Evolutionary conservation across 1,284 basidiomycete species (phyloP).

Genomic region (Athelia sp.): DNA sequence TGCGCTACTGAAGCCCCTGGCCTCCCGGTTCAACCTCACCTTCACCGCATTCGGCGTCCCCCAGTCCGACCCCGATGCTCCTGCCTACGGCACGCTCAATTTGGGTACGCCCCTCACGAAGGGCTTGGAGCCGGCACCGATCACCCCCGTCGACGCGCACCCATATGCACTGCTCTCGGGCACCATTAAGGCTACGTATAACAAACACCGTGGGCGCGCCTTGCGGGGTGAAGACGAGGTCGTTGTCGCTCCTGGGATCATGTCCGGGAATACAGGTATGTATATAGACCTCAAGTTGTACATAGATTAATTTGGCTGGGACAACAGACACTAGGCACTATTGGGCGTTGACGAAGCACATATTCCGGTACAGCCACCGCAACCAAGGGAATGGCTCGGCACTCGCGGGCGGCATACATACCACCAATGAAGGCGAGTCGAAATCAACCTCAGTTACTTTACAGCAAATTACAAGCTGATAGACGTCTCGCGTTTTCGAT

Average conservation of each 20-base stretch:
- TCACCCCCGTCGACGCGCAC: slow-evolving; percentile 38
- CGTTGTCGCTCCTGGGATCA: slow-evolving; percentile 32
- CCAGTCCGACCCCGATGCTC: slow-evolving; percentile 20
- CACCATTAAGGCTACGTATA: slow-evolving; percentile 38
- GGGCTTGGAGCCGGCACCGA: slow-evolving; percentile 50
- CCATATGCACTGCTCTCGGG: slow-evolving; percentile 44
- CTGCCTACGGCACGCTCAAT: slow-evolving; percentile 16
- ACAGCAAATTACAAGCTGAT: too few relatives aligned
- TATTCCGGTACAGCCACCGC: slow-evolving; percentile 37
- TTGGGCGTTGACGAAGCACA: slow-evolving; percentile 38
- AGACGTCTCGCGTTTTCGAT: too few relatives aligned
- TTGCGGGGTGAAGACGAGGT: slow-evolving; percentile 10
- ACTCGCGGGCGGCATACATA: slow-evolving; percentile 39
- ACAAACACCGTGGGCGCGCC: slow-evolving; percentile 12
- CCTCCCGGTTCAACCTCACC: slow-evolving; percentile 31
- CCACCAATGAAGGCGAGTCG: slow-evolving; percentile 38
- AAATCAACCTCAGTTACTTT: neutral
- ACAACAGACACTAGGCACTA: slow-evolving; percentile 34
- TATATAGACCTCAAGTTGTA: too few relatives aligned
- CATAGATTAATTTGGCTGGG: slow-evolving; percentile 5
- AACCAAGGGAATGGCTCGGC: slow-evolving; percentile 20
- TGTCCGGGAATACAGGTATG: slow-evolving; percentile 25
- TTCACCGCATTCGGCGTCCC: slow-evolving; percentile 35
- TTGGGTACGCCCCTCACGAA: slow-evolving; percentile 32
- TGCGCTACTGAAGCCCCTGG: slow-evolving; percentile 28